A percentile compares a stretch with the other conserved stretches of the same genome.
Evolutionary conservation across 176 grass and related monocot species (phyloP).

Genomic region (Dendrocalamus sinicus): DNA sequence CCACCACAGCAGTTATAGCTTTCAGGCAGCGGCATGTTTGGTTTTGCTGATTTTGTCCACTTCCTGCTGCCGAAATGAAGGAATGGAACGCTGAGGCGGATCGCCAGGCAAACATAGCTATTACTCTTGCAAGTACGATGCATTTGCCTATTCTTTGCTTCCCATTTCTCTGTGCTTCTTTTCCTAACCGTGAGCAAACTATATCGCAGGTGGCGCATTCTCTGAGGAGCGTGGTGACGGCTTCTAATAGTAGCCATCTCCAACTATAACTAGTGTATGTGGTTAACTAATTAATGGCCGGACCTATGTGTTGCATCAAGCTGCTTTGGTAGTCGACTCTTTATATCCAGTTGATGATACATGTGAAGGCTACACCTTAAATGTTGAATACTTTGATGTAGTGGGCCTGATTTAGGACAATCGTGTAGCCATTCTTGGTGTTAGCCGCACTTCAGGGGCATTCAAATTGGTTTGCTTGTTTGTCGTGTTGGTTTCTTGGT

Average conservation of each 20-base stretch:
- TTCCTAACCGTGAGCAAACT: slow-evolving; percentile 17
- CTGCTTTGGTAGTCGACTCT: not conserved
- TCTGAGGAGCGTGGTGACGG: slow-evolving; percentile 58
- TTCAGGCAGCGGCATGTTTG: not conserved
- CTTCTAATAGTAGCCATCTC: slow-evolving; percentile 38
- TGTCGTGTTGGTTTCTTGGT: not conserved
- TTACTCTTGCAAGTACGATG: slow-evolving; percentile 50
- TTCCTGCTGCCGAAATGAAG: slow-evolving; percentile 50
- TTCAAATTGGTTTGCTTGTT: not conserved
- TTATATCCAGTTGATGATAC: not conserved
- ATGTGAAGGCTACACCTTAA: too few relatives aligned
- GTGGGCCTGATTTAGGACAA: too few relatives aligned
- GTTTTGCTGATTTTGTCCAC: slow-evolving; percentile 28
- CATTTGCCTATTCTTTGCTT: not conserved
- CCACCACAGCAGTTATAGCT: slow-evolving; percentile 8
- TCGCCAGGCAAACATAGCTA: slow-evolving; percentile 65
- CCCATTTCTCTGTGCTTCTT: not conserved
- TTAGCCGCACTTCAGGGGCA: not conserved
- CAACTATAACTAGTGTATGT: not conserved
- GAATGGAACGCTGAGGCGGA: slow-evolving; percentile 71
- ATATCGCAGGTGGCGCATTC: slow-evolving; percentile 40
- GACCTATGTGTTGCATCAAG: not conserved
- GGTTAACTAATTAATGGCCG: slow-evolving; percentile 11
- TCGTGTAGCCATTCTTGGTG: too few relatives aligned
- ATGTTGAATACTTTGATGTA: too few relatives aligned